A percentile compares a stretch with the other conserved stretches of the same genome.
phyloP scores from a whole-genome alignment of 768 basidiomycete genomes.

The Asterophora lycoperdoides region DNA sequence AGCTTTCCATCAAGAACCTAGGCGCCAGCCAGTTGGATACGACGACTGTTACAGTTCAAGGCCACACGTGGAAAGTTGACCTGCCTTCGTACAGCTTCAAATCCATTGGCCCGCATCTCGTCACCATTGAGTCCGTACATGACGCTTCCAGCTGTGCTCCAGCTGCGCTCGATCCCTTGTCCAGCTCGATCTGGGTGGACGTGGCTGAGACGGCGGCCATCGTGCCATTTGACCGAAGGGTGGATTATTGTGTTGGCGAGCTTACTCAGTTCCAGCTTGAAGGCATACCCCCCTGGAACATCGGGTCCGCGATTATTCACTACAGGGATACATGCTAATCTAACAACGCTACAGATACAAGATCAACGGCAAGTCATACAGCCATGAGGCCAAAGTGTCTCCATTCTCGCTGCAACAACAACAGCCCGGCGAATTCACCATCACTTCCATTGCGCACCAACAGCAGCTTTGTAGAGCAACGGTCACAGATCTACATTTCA shows the following conservation, averaged over 20 bases:
- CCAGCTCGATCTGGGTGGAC: constrained; percentile 74
- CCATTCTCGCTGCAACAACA: constrained; percentile 86
- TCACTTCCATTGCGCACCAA: constrained; percentile 87
- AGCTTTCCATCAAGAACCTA: constrained; percentile 72
- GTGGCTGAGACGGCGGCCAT: constrained; percentile 97
- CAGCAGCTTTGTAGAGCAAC: constrained; percentile 87
- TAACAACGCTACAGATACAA: constrained; percentile 55
- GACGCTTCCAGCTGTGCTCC: constrained; percentile 86
- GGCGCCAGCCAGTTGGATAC: constrained; percentile 62
- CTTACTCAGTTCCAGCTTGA: constrained; percentile 88
- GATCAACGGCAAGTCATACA: constrained; percentile 69
- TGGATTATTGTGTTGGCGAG: constrained; percentile 89
- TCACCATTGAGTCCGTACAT: constrained; percentile 71
- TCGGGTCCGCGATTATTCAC: constrained; percentile 52
- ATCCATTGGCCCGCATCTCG: constrained; percentile 75
- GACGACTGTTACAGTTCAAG: constrained; percentile 47
- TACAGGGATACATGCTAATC: constrained; percentile 5
- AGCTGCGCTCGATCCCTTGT: constrained; percentile 55
- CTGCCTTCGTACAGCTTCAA: constrained; percentile 68
- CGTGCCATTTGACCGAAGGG: constrained; percentile 71
- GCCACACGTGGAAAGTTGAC: constrained; percentile 64
- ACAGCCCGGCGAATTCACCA: constrained; percentile 76
- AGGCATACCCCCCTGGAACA: constrained; percentile 89
- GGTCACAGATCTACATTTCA: constrained; percentile 68
- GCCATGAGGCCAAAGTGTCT: constrained; percentile 71